phyloP scores from a whole-genome alignment of 768 basidiomycete genomes.

The Mycena leptocephala region DNA sequence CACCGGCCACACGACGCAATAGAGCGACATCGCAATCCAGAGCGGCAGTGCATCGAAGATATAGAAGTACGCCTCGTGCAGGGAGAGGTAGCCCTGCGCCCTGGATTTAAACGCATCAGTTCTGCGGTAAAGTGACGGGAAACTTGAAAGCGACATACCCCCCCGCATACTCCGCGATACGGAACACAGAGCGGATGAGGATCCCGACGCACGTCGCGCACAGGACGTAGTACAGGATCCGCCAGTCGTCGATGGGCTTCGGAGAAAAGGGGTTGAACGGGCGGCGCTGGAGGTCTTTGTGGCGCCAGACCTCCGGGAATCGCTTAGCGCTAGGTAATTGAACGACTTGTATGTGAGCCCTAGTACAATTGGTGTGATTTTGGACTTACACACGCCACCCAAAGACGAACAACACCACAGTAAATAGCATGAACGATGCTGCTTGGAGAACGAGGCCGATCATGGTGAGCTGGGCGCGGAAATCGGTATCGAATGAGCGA shows the following conservation, averaged over 20 bases:
- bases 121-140: neutral
- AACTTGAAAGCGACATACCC: conserved; percentile 51
- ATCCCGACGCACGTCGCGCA: conserved; percentile 63
- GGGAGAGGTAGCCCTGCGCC: conserved; percentile 62
- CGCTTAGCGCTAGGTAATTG: neutral
- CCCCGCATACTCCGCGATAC: conserved; percentile 62
- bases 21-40: conserved; percentile 60
- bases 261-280: neutral
- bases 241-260: conserved; percentile 58
- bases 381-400: conserved; percentile 49
- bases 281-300: neutral
- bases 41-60: conserved; percentile 68
- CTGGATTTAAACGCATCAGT: conserved; percentile 15
- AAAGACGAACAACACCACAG: conserved; percentile 52
- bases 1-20: conserved; percentile 38
- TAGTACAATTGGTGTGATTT: too few species aligned
- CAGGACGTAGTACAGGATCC: conserved; percentile 56
- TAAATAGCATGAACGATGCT: conserved; percentile 56
- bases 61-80: conserved; percentile 67
- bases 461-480: conserved; percentile 52
- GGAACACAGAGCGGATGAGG: conserved; percentile 66
- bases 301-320: neutral
- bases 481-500: neutral
- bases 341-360: neutral
- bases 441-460: conserved; percentile 61